Evolutionary conservation across 73 alveolate species (phyloP).

Genomic region (Breviolum minutum): DNA sequence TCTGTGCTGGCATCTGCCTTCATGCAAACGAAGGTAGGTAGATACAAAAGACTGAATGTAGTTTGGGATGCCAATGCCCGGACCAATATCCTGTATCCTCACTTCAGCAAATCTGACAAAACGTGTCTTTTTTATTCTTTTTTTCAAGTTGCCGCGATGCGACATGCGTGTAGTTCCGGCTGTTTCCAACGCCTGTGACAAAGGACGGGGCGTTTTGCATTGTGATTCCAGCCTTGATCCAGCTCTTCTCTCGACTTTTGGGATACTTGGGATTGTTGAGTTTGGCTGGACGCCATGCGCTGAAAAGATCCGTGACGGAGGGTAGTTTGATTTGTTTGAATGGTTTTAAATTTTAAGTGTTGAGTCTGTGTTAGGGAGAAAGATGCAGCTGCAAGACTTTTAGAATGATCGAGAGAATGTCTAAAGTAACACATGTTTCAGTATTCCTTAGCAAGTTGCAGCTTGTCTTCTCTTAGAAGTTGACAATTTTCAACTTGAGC

Average conservation of each 20-base stretch:
- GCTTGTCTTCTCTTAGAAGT: too few relatives aligned
- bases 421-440: too few relatives aligned
- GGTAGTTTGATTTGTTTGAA: not conserved
- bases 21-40: too few relatives aligned
- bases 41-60: too few relatives aligned
- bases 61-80: too few relatives aligned
- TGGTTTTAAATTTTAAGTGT: not conserved
- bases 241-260: not conserved
- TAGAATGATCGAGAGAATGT: too few relatives aligned
- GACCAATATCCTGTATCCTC: too few relatives aligned
- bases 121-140: not conserved
- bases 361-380: not conserved
- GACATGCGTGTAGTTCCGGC: not conserved
- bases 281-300: not conserved
- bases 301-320: not conserved
- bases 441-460: too few relatives aligned
- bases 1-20: too few relatives aligned
- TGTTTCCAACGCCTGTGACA: constrained; percentile 15
- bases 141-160: not conserved
- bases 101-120: not conserved
- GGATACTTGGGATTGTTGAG: not conserved
- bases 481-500: too few relatives aligned
- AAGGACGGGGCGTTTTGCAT: not conserved
- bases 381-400: not conserved
- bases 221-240: not conserved